These are phyloP conservation scores for Dactylellina haptotyla DNA, from an alignment of 2,329 filamentous ascomycete genomes.

Conservation along the genomic window DNA sequence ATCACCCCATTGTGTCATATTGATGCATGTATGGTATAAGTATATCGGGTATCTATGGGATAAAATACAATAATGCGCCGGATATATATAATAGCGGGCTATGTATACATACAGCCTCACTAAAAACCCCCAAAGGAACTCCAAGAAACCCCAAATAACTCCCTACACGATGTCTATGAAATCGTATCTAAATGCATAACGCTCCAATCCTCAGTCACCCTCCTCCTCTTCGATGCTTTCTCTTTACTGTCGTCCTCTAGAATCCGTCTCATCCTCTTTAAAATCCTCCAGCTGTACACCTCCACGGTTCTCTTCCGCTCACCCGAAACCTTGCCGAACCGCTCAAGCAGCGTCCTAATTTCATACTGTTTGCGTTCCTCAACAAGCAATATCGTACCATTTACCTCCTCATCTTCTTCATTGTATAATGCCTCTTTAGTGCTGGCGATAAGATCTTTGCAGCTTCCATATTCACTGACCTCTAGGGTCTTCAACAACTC, in stretches of 20 bases:
- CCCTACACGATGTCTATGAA: constrained; percentile 10
- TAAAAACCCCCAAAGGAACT: neutral
- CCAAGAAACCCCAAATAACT: constrained; percentile 3
- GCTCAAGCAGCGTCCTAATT: constrained; percentile 16
- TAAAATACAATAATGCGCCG: no score
- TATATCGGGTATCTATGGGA: no score
- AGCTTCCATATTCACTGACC: constrained; percentile 25
- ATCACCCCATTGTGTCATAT: no score
- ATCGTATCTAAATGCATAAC: constrained; percentile 52
- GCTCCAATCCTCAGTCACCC: constrained; percentile 34
- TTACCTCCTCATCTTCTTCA: constrained; percentile 20
- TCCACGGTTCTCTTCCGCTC: constrained; percentile 26
- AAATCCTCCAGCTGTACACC: constrained; percentile 52
- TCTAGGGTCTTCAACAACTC: constrained; percentile 24
- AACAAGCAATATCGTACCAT: constrained; percentile 37
- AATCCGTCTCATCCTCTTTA: constrained; percentile 43
- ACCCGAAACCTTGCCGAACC: constrained; percentile 2
- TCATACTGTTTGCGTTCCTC: constrained; percentile 43
- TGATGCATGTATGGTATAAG: no score
- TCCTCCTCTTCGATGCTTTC: constrained; percentile 12
- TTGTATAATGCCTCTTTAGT: neutral
- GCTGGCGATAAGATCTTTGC: constrained; percentile 14
- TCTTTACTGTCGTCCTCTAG: constrained; percentile 8
- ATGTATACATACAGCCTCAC: no score
- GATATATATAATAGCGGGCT: no score